These are phyloP conservation scores for Gracilaria gracilis DNA, from an alignment of 23 red algal species.

Conservation along the genomic window DNA sequence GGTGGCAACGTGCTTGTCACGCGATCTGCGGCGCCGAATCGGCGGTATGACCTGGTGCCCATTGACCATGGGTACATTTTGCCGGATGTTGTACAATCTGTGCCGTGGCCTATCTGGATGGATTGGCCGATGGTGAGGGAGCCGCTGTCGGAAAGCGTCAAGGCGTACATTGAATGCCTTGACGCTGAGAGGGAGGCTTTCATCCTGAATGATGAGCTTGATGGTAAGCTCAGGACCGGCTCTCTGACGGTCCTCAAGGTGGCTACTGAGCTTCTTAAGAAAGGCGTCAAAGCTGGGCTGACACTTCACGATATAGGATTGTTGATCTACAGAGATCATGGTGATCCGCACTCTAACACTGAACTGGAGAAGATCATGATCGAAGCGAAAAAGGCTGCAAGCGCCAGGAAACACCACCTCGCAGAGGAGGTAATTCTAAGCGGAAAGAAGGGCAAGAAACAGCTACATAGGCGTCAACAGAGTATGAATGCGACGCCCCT, in stretches of 20 bases:
- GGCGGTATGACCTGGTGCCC: too few species aligned
- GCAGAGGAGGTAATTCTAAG: constrained; percentile 12
- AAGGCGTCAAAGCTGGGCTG: constrained; percentile 70
- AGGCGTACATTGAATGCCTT: constrained; percentile 74
- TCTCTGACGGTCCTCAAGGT: constrained; percentile 79
- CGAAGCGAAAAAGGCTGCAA: constrained; percentile 59
- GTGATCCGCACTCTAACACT: constrained; percentile 44
- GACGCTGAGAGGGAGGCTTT: constrained; percentile 79
- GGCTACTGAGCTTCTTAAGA: constrained; percentile 83
- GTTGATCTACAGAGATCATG: constrained; percentile 77
- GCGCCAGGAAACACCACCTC: constrained; percentile 50
- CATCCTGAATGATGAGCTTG: constrained; percentile 68
- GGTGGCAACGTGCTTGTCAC: constrained; percentile 92
- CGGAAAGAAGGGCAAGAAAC: not conserved
- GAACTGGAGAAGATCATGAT: constrained; percentile 71
- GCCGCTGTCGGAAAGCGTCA: constrained; percentile 64
- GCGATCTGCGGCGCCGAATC: too few species aligned
- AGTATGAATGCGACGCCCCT: constrained; percentile 51
- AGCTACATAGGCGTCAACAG: constrained; percentile 46
- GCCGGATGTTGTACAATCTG: too few species aligned
- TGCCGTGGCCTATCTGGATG: too few species aligned
- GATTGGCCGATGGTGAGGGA: constrained; percentile 91
- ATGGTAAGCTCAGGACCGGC: constrained; percentile 63
- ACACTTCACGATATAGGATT: constrained; percentile 89
- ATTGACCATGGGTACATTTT: constrained; percentile 97